phyloP scores from a whole-genome alignment of 1,139 yeast genomes.

The Protomyces pachydermus region DNA sequence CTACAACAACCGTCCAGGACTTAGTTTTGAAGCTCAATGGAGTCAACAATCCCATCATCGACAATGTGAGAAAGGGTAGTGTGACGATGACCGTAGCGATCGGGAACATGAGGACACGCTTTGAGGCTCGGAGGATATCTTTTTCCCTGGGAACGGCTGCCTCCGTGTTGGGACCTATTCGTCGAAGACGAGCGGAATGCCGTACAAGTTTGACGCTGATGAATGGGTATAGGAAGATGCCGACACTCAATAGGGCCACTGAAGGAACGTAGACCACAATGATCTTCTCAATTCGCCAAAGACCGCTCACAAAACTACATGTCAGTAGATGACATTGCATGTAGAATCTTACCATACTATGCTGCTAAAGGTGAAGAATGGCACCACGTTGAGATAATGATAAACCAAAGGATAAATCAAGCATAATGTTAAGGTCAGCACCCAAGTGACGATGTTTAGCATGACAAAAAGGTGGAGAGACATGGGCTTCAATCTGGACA shows the following conservation, averaged over 20 bases:
- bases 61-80: neutral
- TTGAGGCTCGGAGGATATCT: neutral
- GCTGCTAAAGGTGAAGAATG: neutral
- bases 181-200: neutral
- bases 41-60: neutral
- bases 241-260: neutral
- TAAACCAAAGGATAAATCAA: neutral
- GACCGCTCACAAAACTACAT: neutral
- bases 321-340: no score
- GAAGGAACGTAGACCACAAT: neutral
- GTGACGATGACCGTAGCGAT: neutral
- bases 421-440: neutral
- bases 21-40: neutral
- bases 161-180: neutral
- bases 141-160: neutral
- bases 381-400: neutral
- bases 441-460: neutral
- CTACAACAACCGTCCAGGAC: neutral
- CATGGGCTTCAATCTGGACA: neutral
- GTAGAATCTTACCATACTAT: neutral
- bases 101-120: neutral
- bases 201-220: neutral
- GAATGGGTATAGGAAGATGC: neutral
- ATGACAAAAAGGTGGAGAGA: neutral
- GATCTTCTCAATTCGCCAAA: neutral